Evolutionary conservation across 352 stramenopile species (phyloP).

Genomic region (Albugo laibachii): DNA sequence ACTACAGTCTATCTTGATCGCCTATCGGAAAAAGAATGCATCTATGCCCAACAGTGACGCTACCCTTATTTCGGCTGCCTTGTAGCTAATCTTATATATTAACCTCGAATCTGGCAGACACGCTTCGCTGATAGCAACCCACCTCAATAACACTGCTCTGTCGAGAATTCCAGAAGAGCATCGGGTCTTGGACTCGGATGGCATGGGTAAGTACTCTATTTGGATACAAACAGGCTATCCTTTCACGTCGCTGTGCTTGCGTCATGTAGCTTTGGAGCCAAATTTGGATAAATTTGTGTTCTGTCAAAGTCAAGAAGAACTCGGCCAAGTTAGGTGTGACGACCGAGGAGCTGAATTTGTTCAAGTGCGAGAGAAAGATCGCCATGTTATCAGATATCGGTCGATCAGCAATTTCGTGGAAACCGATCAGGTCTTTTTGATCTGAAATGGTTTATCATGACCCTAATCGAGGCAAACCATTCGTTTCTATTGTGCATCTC

Average conservation of each 20-base stretch:
- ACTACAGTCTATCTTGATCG: constrained; percentile 22
- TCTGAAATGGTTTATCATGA: constrained; percentile 3
- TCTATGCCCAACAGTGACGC: constrained; percentile 47
- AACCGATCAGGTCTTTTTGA: constrained; percentile 28
- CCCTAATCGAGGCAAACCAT: too few relatives aligned
- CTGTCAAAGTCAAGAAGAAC: constrained; percentile 35
- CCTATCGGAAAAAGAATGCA: constrained; percentile 46
- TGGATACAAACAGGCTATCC: background rate
- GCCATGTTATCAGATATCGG: constrained; percentile 56
- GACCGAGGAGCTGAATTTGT: constrained; percentile 48
- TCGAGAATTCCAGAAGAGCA: constrained; percentile 46
- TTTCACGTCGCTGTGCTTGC: background rate
- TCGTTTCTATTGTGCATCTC: too few relatives aligned
- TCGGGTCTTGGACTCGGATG: constrained; percentile 23
- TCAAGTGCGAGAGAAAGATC: constrained; percentile 30
- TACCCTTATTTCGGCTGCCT: background rate
- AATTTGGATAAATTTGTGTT: constrained; percentile 71
- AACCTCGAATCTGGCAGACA: constrained; percentile 10
- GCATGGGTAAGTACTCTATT: constrained; percentile 27
- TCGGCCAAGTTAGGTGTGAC: constrained; percentile 41
- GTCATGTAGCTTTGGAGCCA: constrained; percentile 27
- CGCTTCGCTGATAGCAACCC: constrained; percentile 39
- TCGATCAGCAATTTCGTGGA: constrained; percentile 33
- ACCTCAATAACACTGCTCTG: constrained; percentile 45
- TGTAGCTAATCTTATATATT: background rate